Base-by-base conservation (phyloP, 2,329 filamentous ascomycete species). In the Cladophialophora yegresii region DNA sequence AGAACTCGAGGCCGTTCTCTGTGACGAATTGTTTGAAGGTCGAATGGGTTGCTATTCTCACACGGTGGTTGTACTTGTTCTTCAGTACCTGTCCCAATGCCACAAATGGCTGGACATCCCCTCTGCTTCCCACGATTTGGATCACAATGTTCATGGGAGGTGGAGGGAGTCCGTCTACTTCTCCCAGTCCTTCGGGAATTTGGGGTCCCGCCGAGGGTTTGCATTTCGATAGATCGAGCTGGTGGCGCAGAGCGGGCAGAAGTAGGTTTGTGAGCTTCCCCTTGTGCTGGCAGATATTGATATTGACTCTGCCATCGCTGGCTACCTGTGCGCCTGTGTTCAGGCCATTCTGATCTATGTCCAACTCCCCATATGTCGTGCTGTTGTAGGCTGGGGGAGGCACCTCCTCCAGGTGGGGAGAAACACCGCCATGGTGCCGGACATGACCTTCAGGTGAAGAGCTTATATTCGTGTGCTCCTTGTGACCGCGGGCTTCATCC, bases 221-320 rank as follows among this genome's bases (percentile, higher is more conserved):
- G 50, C 83, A 77, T 40, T 81, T 78, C 23, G 76, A 68, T 3
- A 79, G 69, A 59, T 80, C 73, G 58, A 86, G 76, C 71, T 89
- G 82, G 67, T 81, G 80, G 66, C 83, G 77, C 47, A 92, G 74
- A 7, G 87, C 85, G 2, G 89, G 88, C 0, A 85, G 83, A 28
- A 93, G 82, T 12, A 93, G 80, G 65, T 87, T 85, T 1, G 89
- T 86, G 3, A 93, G 79, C 61, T 84, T 84, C 61, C 82, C 79
- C 70, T 84, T 87, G 69, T 86, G 88, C 74, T 92, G 88, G 72
- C 89, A 87, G 77, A 95, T 91, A 67, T 87, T 88, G 78, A 95
- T 92, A 72, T 92, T 87, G 71, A 95, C 83, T 72, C 91, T 86
- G 26, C 91, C 91, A 77, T 93, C 89, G 65, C 85, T 89, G 87